Evolutionary conservation across 2,329 filamentous ascomycete genomes (phyloP), one percentile per base, ranked within the genome.

Genomic region (Ceratocystis diversiconidia): DNA sequence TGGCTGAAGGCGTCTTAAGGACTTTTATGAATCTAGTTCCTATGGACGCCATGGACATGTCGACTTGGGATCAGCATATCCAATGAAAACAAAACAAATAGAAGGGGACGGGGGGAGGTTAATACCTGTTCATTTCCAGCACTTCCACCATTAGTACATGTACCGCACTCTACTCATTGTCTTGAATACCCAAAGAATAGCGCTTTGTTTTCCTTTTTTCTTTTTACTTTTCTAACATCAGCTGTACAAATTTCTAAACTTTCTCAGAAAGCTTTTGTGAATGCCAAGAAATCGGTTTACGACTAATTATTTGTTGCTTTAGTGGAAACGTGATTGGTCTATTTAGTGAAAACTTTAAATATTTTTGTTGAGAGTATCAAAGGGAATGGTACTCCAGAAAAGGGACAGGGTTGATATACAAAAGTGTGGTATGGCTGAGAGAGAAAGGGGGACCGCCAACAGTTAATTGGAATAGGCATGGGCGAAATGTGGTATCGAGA

Each of bases 41-140:
- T 0, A 82, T 86, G 78, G 82, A 85, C 69, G 79, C 79, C 10
- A 83, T 86, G 80, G 82, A 83, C 69, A 73, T 81, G 66, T 75
- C 74, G 17, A 73, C 76, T 41, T 82, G 80, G 80, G 79, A 80
- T 66, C 72, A 71, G 7, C 69, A 70, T 25, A 66, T 66, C 8
- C 50, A 63, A 48, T 66, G 36, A 43, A 41, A 59, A n/a, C 17
- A 59, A 55, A 55, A 15, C 3, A 22, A 19, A 52, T 12, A 22
- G 8, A 52, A 59, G 32, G 28, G 28, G 28, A 15, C 2, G 28
- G 7, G 28, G 28, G 30, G 28, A 41, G 12, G 7, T 19, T 36
- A 17, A 28, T 30, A 32, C 4, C 17, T 32, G 36, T 36, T n/a
- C 28, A 30, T 22, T 59, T 59, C 12, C 30, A 28, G 28, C 10